These are phyloP conservation scores for Mucor saturninus DNA, from an alignment of 371 early-diverging fungal genomes.

Conservation along the genomic window DNA sequence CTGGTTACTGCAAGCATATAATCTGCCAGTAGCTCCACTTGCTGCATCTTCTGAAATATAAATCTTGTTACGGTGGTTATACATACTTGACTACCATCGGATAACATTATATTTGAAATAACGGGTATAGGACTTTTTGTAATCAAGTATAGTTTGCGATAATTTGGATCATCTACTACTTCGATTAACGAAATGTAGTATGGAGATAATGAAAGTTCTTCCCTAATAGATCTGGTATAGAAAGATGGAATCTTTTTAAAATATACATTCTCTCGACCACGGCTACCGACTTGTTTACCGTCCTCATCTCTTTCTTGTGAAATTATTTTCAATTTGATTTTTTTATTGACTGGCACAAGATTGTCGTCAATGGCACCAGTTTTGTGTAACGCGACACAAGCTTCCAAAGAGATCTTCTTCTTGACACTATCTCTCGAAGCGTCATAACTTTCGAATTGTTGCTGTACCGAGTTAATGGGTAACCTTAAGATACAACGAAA, in stretches of 20 bases:
- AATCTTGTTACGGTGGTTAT: not conserved
- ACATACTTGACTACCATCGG: not conserved
- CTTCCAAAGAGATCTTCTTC: conserved; percentile 71
- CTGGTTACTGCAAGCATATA: conserved; percentile 4
- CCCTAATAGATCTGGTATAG: conserved; percentile 10
- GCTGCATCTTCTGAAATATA: not conserved
- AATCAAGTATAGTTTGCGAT: conserved; percentile 1
- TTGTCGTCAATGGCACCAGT: conserved; percentile 74
- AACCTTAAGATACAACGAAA: conserved; percentile 1
- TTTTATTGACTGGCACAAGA: conserved; percentile 56
- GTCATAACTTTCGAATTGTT: conserved; percentile 15
- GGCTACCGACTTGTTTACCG: conserved; percentile 45
- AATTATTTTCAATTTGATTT: conserved; percentile 30
- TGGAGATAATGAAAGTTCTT: not conserved
- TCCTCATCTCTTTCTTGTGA: conserved; percentile 36
- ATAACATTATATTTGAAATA: conserved; percentile 1
- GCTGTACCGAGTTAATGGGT: not conserved
- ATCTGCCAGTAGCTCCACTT: not conserved
- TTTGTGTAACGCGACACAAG: conserved; percentile 67
- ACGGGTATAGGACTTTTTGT: conserved; percentile 12
- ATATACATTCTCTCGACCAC: conserved; percentile 34
- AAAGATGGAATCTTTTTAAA: conserved; percentile 37
- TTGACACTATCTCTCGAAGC: conserved; percentile 59
- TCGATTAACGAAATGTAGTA: conserved; percentile 11
- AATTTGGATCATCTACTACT: not conserved